A percentile compares a stretch with the other conserved stretches of the same genome.
Evolutionary conservation across 2,329 filamentous ascomycete species (phyloP).

Genomic region (Talaromyces sp.): DNA sequence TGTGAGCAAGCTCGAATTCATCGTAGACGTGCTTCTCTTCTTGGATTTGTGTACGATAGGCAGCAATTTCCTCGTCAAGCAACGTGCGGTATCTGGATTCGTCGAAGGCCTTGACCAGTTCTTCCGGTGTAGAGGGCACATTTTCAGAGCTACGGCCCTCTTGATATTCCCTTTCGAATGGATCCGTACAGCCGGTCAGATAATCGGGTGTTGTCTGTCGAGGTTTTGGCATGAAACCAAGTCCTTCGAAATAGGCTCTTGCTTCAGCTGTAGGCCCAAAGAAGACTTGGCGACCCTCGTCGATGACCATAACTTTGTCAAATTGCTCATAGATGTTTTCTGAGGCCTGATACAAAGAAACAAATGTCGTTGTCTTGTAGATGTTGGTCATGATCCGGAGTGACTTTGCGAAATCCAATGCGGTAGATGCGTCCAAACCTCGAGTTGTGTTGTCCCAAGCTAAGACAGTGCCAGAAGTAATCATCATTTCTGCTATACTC

Average conservation of each 20-base stretch:
- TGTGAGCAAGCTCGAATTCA: conserved; percentile 60
- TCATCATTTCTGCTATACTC: conserved; percentile 79
- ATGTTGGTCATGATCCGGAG: conserved; percentile 79
- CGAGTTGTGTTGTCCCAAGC: conserved; percentile 75
- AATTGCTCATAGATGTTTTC: conserved; percentile 78
- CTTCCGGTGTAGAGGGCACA: conserved; percentile 66
- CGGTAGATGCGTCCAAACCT: conserved; percentile 67
- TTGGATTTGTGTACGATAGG: conserved; percentile 65
- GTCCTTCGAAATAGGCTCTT: conserved; percentile 69
- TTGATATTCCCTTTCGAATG: conserved; percentile 77
- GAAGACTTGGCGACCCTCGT: conserved; percentile 72
- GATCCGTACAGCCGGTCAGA: conserved; percentile 76
- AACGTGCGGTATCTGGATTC: conserved; percentile 59
- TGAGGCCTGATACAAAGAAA: conserved; percentile 81
- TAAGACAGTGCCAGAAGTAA: conserved; percentile 68
- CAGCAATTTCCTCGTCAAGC: conserved; percentile 64
- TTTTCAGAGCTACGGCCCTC: conserved; percentile 64
- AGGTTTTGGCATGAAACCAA: conserved; percentile 72
- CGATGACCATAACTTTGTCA: conserved; percentile 81
- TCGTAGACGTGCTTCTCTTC: conserved; percentile 67
- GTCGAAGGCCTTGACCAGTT: conserved; percentile 68
- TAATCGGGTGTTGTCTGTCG: conserved; percentile 81
- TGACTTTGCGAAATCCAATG: conserved; percentile 66
- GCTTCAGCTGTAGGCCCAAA: conserved; percentile 69
- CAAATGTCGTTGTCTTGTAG: conserved; percentile 79